Evolutionary conservation across 306 rosid genomes (phyloP).

Genomic region (Abrus precatorius): DNA sequence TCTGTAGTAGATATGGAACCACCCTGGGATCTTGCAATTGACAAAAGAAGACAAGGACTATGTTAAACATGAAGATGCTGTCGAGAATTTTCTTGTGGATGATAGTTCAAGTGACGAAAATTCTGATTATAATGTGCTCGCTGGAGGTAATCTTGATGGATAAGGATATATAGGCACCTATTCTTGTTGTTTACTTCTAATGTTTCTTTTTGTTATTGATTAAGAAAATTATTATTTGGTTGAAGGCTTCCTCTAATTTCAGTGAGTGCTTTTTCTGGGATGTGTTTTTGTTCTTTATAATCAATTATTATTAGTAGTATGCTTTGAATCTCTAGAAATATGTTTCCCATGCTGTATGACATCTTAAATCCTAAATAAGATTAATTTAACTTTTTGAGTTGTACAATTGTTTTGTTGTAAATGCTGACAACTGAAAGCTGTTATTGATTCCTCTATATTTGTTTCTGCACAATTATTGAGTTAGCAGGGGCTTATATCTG

Average conservation of each 20-base stretch:
- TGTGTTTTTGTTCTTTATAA: conserved; percentile 6
- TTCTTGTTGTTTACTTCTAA: conserved; percentile 30
- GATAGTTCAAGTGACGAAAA: conserved; percentile 96
- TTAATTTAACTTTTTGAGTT: background rate
- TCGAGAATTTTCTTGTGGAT: conserved; percentile 92
- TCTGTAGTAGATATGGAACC: conserved; percentile 92
- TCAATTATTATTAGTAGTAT: background rate
- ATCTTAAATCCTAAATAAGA: background rate
- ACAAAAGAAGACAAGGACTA: conserved; percentile 79
- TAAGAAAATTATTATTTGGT: conserved; percentile 10
- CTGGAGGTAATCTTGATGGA: conserved; percentile 66
- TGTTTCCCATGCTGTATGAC: conserved; percentile 21
- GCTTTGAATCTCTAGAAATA: background rate
- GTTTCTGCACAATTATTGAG: background rate
- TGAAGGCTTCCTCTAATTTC: background rate
- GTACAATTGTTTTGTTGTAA: conserved; percentile 3
- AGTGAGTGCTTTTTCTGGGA: background rate
- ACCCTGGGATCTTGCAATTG: conserved; percentile 98
- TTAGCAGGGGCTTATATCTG: background rate
- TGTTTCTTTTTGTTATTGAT: conserved; percentile 9
- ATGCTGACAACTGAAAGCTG: background rate
- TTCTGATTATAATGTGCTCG: conserved; percentile 71
- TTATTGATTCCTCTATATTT: background rate
- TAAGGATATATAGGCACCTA: conserved; percentile 29
- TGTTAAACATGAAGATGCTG: conserved; percentile 75